These are phyloP conservation scores for Combretum micranthum DNA, from an alignment of 345 rosid species.

Conservation along the genomic window DNA sequence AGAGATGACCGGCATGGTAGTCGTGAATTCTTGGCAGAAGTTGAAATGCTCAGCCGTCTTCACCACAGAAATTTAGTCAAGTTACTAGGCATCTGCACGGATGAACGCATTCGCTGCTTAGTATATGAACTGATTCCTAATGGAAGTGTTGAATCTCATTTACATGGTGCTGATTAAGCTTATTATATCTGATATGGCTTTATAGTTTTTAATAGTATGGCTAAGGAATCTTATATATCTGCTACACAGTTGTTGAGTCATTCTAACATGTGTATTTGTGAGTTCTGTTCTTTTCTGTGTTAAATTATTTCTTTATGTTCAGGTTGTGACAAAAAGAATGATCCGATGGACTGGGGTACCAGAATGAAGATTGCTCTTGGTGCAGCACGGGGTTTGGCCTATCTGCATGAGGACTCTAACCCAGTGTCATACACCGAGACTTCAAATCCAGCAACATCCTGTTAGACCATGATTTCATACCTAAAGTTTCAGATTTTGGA, in stretches of 20 bases:
- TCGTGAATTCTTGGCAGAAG: conserved; percentile 67
- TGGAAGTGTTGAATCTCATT: conserved; percentile 67
- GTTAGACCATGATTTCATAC: conserved; percentile 60
- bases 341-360: conserved; percentile 58
- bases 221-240: too few species aligned
- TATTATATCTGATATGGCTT: background rate
- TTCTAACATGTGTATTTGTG: too few species aligned
- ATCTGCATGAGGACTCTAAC: conserved; percentile 71
- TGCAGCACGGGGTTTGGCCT: conserved; percentile 76
- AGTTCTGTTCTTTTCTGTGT: conserved; percentile 1
- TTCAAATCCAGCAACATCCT: conserved; percentile 75
- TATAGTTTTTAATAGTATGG: too few species aligned
- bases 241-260: too few species aligned
- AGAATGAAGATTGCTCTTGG: conserved; percentile 76
- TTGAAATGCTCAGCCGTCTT: conserved; percentile 75
- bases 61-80: conserved; percentile 73
- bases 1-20: conserved; percentile 52
- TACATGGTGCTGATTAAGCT: conserved; percentile 41
- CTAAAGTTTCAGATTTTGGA: conserved; percentile 76
- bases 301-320: conserved; percentile 9
- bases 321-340: conserved; percentile 46
- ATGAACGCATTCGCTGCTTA: conserved; percentile 40
- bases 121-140: conserved; percentile 67
- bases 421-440: conserved; percentile 65
- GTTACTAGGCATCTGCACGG: conserved; percentile 52